Base-by-base conservation (phyloP, 2,329 filamentous ascomycete genomes). In the Bisporella sp. region DNA sequence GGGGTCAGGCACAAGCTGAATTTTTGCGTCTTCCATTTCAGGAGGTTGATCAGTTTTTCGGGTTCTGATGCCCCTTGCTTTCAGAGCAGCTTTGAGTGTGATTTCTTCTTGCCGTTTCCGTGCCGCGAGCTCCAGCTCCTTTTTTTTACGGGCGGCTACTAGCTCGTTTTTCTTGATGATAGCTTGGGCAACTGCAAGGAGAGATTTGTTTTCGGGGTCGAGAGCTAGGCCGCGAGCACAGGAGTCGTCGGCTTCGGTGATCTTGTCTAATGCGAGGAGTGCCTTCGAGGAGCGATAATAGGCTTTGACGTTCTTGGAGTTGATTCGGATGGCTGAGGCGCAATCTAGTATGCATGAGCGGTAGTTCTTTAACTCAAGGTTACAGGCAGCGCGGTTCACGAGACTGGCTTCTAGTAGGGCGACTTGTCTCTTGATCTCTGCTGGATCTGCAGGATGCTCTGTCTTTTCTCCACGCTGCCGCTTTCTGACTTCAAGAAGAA, bases 281-380 rank as follows among this genome's bases (percentile, higher is more conserved):
- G 93, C 92, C 53, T 77, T 76, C 2, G 87, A 81, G 49, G 87
- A 90, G 55, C 93, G 86, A 70, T 95, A 99, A 71, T 84, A 89
- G 1, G 93, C 92, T 72, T 99, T 99, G 62, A 95, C 68, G 67
- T 96, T 96, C 46, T 67, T 68, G 3, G 84, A 78, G 69, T 96
- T 95, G 52, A 96, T 73, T 39, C 82, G 80, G 53, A 99, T 76
- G 1, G 88, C 85, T 6, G 81, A 76, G 2, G 85, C 87, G 68
- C 91, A 93, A 73, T 97, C 93, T 45, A 85, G 77, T 62, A 85
- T 95, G 70, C 87, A 90, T 55, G 82, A 85, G 56, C 92, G 84
- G 71, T 91, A 93, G 72, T 99, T 99, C 66, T 82, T 80, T 57
- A 96, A 76, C 68, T 90, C 85, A 54, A 99, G 75, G 67, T 97